phyloP scores from a whole-genome alignment of 768 basidiomycete genomes.

The Xerocomus potaroensis region DNA sequence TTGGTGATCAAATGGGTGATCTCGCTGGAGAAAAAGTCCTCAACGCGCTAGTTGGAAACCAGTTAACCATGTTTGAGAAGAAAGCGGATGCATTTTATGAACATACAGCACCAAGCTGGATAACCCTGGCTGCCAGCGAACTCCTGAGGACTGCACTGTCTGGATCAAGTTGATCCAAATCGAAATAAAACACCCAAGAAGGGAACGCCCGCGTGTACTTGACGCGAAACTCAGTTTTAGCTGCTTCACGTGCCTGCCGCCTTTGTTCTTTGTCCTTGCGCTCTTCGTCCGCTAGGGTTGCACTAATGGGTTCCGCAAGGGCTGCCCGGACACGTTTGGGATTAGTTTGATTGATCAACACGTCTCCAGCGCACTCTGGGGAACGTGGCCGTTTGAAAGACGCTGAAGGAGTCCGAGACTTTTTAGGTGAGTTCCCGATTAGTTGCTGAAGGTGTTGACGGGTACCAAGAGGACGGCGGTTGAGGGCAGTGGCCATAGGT shows the following conservation, averaged over 20 bases:
- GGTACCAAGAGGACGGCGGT: constrained; percentile 46
- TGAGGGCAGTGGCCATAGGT: constrained; percentile 41
- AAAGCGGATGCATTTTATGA: neutral
- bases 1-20: constrained; percentile 88
- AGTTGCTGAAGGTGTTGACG: constrained; percentile 38
- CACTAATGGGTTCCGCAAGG: constrained; percentile 17
- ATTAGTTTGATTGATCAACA: constrained; percentile 16
- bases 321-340: constrained; percentile 45
- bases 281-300: constrained; percentile 31
- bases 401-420: constrained; percentile 31
- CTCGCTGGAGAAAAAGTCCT: constrained; percentile 82
- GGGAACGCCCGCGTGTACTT: constrained; percentile 89
- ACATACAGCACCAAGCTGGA: constrained; percentile 76
- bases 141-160: constrained; percentile 33
- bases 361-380: constrained; percentile 42
- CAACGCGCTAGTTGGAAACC: constrained; percentile 56
- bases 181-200: constrained; percentile 80
- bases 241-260: constrained; percentile 48
- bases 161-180: constrained; percentile 48
- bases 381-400: constrained; percentile 47
- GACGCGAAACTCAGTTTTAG: constrained; percentile 67
- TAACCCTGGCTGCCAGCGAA: constrained; percentile 52
- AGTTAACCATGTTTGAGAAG: constrained; percentile 2
- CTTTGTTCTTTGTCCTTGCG: constrained; percentile 46
- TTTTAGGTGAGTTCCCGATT: constrained; percentile 32